Conservation (phyloP, 495 filamentous ascomycete genomes). For the Penicillium cataractarum region DNA sequence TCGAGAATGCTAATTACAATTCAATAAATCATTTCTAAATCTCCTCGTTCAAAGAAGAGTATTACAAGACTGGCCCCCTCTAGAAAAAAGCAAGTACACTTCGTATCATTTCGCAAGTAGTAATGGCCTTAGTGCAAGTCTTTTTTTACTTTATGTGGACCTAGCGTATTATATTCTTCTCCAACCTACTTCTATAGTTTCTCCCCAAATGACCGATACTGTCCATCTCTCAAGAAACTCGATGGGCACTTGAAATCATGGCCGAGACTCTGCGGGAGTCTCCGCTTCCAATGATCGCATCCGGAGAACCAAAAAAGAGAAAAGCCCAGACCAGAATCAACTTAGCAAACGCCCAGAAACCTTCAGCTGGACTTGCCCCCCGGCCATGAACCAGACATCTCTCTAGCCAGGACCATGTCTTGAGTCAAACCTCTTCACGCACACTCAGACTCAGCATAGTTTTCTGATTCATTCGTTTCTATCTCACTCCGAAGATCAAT, state of each 20-base stretch:
- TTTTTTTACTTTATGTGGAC: background rate
- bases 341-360: background rate
- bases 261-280: constrained; percentile 1
- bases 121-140: background rate
- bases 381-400: background rate
- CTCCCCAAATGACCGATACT: background rate
- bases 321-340: background rate
- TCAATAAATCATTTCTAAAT: background rate
- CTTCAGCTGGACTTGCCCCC: background rate
- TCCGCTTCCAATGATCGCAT: background rate
- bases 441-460: background rate
- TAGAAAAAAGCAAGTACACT: background rate
- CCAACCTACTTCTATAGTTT: background rate
- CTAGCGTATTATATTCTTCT: background rate
- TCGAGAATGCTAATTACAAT: background rate
- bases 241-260: background rate
- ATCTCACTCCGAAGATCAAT: background rate
- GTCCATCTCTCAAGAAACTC: background rate
- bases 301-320: background rate
- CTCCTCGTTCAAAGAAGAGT: background rate
- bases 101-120: background rate
- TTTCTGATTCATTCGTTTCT: background rate
- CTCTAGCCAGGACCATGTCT: background rate
- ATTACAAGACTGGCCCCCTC: background rate
- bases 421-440: background rate